Conservation (phyloP, 148 eudicot species). For the Polygonum maritimum region DNA sequence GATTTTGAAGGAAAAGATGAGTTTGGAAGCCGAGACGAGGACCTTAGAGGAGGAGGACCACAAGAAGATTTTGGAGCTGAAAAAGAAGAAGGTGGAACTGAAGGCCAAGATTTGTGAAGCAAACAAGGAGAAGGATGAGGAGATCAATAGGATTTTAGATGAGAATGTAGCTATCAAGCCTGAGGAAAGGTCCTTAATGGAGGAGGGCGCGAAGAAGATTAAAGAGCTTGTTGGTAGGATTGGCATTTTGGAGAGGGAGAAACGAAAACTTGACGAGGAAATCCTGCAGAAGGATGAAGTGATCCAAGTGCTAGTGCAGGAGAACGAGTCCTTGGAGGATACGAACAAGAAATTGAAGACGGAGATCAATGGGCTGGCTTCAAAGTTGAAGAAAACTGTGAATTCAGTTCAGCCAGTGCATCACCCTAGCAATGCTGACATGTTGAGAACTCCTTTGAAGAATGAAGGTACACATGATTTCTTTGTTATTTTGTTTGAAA, state of each 20-base stretch:
- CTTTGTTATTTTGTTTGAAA: not conserved
- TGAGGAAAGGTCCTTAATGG: not conserved
- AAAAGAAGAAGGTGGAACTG: too few relatives aligned
- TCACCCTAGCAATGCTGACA: not conserved
- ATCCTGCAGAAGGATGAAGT: not conserved
- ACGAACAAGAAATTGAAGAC: not conserved
- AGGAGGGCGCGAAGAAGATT: not conserved
- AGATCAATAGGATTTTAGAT: not conserved
- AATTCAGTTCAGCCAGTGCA: not conserved
- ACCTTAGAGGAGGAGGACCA: not conserved
- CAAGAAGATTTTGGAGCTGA: not conserved
- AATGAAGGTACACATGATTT: not conserved
- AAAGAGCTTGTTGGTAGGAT: not conserved
- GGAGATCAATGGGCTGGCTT: not conserved
- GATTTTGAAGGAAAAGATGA: not conserved
- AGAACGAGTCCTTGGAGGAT: not conserved
- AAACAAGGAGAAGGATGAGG: not conserved
- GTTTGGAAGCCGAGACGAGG: not conserved
- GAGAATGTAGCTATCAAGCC: not conserved
- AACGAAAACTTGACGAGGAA: not conserved
- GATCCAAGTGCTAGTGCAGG: not conserved
- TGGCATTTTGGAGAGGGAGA: slow-evolving; percentile 8
- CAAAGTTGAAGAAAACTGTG: not conserved
- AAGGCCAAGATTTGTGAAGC: not conserved
- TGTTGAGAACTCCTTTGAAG: not conserved